phyloP scores from a whole-genome alignment of 2,329 filamentous ascomycete genomes.

The Aspergillus brunneoviolaceus region DNA sequence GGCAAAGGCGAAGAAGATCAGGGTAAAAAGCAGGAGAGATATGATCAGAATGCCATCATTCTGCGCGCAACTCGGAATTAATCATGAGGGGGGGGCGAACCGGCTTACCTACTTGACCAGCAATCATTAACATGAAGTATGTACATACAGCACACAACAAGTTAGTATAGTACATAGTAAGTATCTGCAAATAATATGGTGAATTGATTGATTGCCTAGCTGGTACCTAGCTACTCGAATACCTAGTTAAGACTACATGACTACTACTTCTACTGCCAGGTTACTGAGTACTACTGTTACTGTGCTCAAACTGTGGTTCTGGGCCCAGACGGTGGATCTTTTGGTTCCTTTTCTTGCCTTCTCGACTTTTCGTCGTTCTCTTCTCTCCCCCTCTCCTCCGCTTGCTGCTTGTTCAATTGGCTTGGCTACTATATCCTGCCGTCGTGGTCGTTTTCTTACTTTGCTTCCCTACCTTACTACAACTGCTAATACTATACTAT shows the following conservation, averaged over 20 bases:
- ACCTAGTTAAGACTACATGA: background rate
- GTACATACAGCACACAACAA: no score
- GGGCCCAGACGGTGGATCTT: constrained; percentile 7
- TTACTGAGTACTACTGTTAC: background rate
- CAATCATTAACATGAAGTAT: background rate
- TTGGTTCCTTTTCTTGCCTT: background rate
- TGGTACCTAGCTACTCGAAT: no score
- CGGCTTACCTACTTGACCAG: background rate
- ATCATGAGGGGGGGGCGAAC: background rate
- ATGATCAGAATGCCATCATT: no score
- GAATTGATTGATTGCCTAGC: no score
- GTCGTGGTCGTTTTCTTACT: no score
- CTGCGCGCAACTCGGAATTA: no score
- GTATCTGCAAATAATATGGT: no score
- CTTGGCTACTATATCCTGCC: background rate
- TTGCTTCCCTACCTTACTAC: no score
- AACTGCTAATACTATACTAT: no score
- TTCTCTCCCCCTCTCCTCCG: background rate
- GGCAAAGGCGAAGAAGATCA: no score
- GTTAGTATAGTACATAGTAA: no score
- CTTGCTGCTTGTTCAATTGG: background rate
- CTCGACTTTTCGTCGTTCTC: background rate
- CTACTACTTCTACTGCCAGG: background rate
- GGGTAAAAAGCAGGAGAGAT: no score
- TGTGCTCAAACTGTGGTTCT: background rate